Evolutionary conservation across 768 basidiomycete species (phyloP).

Genomic region (Glaciozyma antarctica): DNA sequence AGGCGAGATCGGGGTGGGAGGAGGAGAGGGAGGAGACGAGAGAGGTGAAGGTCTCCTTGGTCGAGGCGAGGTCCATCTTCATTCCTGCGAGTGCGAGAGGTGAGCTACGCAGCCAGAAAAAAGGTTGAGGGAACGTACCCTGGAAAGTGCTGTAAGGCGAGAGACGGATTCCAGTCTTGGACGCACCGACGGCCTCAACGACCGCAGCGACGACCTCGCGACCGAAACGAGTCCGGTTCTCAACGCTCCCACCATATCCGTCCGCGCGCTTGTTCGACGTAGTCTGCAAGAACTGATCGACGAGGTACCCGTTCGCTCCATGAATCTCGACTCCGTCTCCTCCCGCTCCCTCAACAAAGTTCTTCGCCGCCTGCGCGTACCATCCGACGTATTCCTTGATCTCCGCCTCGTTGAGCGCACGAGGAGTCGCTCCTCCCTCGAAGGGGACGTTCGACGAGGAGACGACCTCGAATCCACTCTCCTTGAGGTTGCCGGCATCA

Average conservation of each 20-base stretch:
- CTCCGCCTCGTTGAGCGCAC: constrained; percentile 38
- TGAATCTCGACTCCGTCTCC: constrained; percentile 56
- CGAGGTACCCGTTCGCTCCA: constrained; percentile 35
- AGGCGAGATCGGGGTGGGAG: constrained; percentile 42
- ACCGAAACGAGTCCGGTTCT: constrained; percentile 51
- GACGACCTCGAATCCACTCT: constrained; percentile 19
- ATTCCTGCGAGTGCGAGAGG: neutral
- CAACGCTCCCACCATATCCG: constrained; percentile 56
- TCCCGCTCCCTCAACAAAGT: constrained; percentile 49
- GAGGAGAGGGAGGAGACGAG: constrained; percentile 47
- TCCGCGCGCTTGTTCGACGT: constrained; percentile 24
- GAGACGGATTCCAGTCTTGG: constrained; percentile 31
- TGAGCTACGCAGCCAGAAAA: neutral
- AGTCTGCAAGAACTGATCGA: constrained; percentile 33
- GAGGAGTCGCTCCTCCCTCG: constrained; percentile 22
- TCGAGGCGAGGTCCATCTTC: constrained; percentile 14
- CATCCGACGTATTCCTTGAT: constrained; percentile 42
- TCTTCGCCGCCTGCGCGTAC: constrained; percentile 49
- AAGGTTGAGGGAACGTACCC: neutral
- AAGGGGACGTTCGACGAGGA: constrained; percentile 21
- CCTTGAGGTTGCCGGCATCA: constrained; percentile 32
- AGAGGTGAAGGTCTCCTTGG: constrained; percentile 38
- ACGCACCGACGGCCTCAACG: constrained; percentile 47
- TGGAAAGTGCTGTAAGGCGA: constrained; percentile 7
- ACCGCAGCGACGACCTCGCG: constrained; percentile 51